Evolutionary conservation across 371 early-diverging fungal genomes (phyloP).

Genomic region (Fennellomyces sp.): DNA sequence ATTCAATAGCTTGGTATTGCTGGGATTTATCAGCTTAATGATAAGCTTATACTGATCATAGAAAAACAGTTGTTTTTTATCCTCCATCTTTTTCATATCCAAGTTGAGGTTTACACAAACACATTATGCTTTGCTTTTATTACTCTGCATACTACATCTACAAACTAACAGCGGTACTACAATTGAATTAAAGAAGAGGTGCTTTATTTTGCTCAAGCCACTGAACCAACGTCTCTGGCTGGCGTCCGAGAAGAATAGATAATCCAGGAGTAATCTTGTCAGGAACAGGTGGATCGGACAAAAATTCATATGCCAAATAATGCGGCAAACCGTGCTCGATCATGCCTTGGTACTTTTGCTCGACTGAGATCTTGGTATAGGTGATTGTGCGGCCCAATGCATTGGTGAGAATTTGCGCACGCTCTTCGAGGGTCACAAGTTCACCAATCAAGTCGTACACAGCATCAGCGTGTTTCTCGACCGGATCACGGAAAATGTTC

Average conservation of each 20-base stretch:
- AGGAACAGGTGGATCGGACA: neutral
- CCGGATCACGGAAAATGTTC: conserved; percentile 9
- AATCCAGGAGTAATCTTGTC: neutral
- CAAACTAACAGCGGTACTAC: too few species aligned
- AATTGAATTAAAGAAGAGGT: too few species aligned
- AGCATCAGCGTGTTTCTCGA: conserved; percentile 18
- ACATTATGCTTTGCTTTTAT: too few species aligned
- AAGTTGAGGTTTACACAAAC: too few species aligned
- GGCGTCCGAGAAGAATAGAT: conserved; percentile 7
- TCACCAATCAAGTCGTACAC: conserved; percentile 16
- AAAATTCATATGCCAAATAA: neutral
- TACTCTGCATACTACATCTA: too few species aligned
- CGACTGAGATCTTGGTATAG: conserved; percentile 2
- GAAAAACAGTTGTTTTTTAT: too few species aligned
- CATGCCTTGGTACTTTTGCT: neutral
- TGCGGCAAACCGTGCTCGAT: neutral
- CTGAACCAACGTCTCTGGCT: conserved; percentile 12
- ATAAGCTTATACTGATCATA: too few species aligned
- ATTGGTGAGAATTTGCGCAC: conserved; percentile 10
- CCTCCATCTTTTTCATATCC: too few species aligned
- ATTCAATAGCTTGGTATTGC: too few species aligned
- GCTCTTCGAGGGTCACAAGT: neutral
- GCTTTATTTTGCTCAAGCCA: neutral
- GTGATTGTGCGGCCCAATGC: conserved; percentile 7
- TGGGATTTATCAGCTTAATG: too few species aligned